Evolutionary conservation across 768 basidiomycete species (phyloP), one percentile per base, ranked within the genome.

Genomic region (Boletus pseudopeckii): DNA sequence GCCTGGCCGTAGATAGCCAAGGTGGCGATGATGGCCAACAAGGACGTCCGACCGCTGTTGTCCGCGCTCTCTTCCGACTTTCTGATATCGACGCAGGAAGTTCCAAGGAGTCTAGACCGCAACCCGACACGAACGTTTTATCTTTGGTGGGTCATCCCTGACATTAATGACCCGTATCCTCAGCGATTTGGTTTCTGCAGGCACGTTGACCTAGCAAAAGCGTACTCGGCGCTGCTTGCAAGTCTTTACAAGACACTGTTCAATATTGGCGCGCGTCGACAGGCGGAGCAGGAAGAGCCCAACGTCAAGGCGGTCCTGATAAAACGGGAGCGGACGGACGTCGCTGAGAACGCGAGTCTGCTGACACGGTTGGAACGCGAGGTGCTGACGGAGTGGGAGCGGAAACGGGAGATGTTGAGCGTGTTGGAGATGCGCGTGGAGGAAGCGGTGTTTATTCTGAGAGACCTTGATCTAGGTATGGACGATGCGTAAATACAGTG

Each of bases 71-170:
- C 92, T 13, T 77, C 85, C 2, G 86, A 95, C 64, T 86, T 84
- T 33, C 67, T 98, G 50, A 85, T 98, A 61, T 92, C 89, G 64
- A 86, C 89, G 11, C 93, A 97, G 74, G 95, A 98, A 71, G 87
- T 98, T 2, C 90, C 97, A 5, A 89, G 88, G 71, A 90, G 85
- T 60, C 85, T 88, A 20, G 93, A 96, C 67, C 88, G 93, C 45
- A 91, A 92, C 69, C 90, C 93, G 5, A 82, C 86, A 0, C 80
- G 92, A 24, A 94, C 88, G 45, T 90, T 93, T 69, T 98, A 91
- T 73, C 82, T 98, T 32, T 98, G 96, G 96, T 92, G 54, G 32
- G 77, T 61, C 36, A 46, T 46, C 24, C 18, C 30, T 18, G 28
- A 15, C 17, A 26, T 7, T 20, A 20, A 45, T 41, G 7, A 28